Conservation (phyloP, 2,329 filamentous ascomycete species). For the Clonostachys solani region DNA sequence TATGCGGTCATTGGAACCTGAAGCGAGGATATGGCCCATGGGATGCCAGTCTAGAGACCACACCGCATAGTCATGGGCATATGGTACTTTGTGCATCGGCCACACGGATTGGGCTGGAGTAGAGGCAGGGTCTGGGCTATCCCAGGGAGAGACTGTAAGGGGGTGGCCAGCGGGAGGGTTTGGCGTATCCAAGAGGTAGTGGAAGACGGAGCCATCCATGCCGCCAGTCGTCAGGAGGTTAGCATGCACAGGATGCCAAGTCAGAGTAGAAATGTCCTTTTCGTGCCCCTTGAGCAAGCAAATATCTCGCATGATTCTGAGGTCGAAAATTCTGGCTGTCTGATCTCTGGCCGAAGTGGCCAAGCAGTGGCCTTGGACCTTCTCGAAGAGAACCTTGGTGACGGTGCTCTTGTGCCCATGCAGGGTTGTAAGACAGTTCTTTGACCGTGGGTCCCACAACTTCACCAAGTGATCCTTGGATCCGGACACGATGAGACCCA, state of each 20-base stretch:
- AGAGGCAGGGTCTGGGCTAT: slow-evolving; percentile 73
- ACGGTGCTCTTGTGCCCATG: slow-evolving; percentile 98
- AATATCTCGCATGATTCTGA: slow-evolving; percentile 98
- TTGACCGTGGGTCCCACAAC: slow-evolving; percentile 93
- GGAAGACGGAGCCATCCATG: slow-evolving; percentile 82
- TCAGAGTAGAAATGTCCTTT: slow-evolving; percentile 88
- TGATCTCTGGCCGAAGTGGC: slow-evolving; percentile 93
- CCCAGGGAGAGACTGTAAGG: slow-evolving; percentile 75
- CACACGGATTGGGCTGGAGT: slow-evolving; percentile 87
- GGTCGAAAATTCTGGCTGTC: slow-evolving; percentile 87
- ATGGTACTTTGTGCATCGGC: slow-evolving; percentile 81
- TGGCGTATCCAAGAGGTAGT: slow-evolving; percentile 94
- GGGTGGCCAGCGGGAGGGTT: slow-evolving; percentile 75
- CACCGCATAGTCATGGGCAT: slow-evolving; percentile 90
- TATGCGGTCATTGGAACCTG: slow-evolving; percentile 93
- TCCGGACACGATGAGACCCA: slow-evolving; percentile 89
- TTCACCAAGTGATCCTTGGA: slow-evolving; percentile 98
- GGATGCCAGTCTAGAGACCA: slow-evolving; percentile 99
- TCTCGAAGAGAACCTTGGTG: slow-evolving; percentile 87
- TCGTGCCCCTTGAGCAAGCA: slow-evolving; percentile 91
- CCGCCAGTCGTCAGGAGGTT: slow-evolving; percentile 88
- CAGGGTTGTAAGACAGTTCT: slow-evolving; percentile 85
- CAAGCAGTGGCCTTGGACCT: slow-evolving; percentile 75
- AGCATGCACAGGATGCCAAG: slow-evolving; percentile 91
- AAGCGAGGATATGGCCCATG: slow-evolving; percentile 89